Evolutionary conservation across 2,329 filamentous ascomycete species (phyloP), one percentile per base, ranked within the genome.

Genomic region (Colletotrichum navitas): DNA sequence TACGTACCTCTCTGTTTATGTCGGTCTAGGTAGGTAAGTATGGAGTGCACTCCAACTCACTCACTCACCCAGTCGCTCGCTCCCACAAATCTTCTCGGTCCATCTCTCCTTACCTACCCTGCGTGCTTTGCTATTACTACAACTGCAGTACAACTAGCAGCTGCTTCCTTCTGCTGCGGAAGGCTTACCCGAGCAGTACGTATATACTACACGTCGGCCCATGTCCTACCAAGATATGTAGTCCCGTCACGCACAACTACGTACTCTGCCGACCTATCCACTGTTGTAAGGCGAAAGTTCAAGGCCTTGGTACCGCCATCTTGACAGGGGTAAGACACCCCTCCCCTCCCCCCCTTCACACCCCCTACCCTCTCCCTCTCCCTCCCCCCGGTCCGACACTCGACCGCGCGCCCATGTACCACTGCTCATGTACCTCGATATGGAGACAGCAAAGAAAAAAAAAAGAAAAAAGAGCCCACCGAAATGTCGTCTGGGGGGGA

Each of bases 261-360:
- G 43, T 45, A 45, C 41, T 45, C 61, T 70, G 59, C 49, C 16
- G 41, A n/a, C 26, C 45, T 51, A 62, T 36, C 62, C 66, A 65
- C 43, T 59, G 52, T 36, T 56, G 47, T 73, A 67, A 63, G 68
- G 71, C 71, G 66, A 68, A 63, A 26, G 63, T 63, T 71, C 63
- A 58, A 36, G 49, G 67, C 52, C 32, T 62, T 60, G 67, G 51
- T 62, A 71, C 49, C 51, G 51, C 62, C 68, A 61, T 56, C 45
- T 65, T 32, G 59, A 71, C 63, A 60, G 66, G 66, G 66, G 63
- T 26, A 62, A 63, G 52, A 58, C 24, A 24, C 24, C 24, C 47
- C 49, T 5, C 1, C 18, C 21, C 21, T 16, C 24, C 12, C 18
- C 7, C 43, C 43, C 43, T n/a, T 11, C 11, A 43, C 41, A 12